Evolutionary conservation across 164 flowering plant genomes (phyloP).

Genomic region (Stephania cephalantha): DNA sequence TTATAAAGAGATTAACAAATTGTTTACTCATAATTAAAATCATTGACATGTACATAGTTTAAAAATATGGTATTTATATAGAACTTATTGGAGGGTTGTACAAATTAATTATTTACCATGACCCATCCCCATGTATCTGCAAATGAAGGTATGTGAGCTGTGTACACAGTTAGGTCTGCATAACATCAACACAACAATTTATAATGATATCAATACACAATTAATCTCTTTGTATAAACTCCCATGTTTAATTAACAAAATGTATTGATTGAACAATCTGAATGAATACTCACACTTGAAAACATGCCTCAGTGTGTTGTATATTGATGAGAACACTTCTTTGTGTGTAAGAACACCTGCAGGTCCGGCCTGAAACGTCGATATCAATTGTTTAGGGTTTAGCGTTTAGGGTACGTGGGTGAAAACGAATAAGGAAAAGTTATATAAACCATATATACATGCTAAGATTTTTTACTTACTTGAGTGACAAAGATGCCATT

Average conservation of each 20-base stretch:
- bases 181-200: background rate
- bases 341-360: slow-evolving; percentile 86
- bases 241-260: too few species aligned
- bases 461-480: slow-evolving; percentile 24
- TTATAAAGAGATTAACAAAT: background rate
- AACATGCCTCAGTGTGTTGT: slow-evolving; percentile 81
- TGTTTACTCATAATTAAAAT: background rate
- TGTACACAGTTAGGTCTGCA: slow-evolving; percentile 74
- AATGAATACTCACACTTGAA: slow-evolving; percentile 61
- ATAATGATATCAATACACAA: background rate
- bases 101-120: slow-evolving; percentile 39
- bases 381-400: background rate
- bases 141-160: slow-evolving; percentile 87
- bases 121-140: slow-evolving; percentile 99
- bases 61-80: too few species aligned
- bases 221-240: too few species aligned
- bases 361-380: slow-evolving; percentile 67
- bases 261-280: background rate
- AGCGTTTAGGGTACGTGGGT: background rate
- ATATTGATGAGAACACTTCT: slow-evolving; percentile 87
- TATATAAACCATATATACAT: background rate
- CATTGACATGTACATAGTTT: too few species aligned
- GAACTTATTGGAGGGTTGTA: background rate
- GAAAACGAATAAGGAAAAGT: background rate
- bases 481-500: slow-evolving; percentile 91